Conservation (phyloP, 345 rosid species). For the Brassica cretica region DNA sequence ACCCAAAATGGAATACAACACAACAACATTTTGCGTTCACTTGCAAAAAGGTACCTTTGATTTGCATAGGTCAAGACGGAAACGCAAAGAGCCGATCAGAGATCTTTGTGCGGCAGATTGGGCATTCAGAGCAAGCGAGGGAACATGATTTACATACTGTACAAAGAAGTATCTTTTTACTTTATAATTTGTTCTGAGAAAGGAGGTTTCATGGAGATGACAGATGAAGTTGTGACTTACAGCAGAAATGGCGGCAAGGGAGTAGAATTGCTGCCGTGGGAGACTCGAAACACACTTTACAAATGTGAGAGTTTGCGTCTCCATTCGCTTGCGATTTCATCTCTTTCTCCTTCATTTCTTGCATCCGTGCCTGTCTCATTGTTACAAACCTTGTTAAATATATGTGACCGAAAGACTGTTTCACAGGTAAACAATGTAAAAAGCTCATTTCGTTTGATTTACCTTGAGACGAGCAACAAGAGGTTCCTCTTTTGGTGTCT, state of each 20-base stretch:
- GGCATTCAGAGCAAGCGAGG: slow-evolving; percentile 96
- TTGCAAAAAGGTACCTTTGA: slow-evolving; percentile 27
- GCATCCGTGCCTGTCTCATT: slow-evolving; percentile 84
- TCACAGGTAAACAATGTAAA: neutral
- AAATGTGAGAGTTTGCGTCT: slow-evolving; percentile 85
- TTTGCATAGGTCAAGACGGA: slow-evolving; percentile 54
- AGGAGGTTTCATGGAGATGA: slow-evolving; percentile 9
- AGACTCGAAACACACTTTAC: slow-evolving; percentile 97
- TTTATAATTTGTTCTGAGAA: neutral
- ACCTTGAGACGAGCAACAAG: slow-evolving; percentile 93
- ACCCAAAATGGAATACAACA: slow-evolving; percentile 3
- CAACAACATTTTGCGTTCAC: neutral
- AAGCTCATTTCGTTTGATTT: neutral
- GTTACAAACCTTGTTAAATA: slow-evolving; percentile 13
- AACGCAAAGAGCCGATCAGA: slow-evolving; percentile 94
- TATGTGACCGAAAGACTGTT: neutral
- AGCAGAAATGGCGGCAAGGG: slow-evolving; percentile 98
- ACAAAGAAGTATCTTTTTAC: neutral
- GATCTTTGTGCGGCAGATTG: slow-evolving; percentile 95
- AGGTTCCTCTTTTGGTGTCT: slow-evolving; percentile 73
- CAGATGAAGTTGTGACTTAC: slow-evolving; percentile 52
- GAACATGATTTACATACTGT: slow-evolving; percentile 99
- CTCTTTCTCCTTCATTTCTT: slow-evolving; percentile 97
- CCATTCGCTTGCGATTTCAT: slow-evolving; percentile 64
- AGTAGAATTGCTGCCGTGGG: slow-evolving; percentile 96